phyloP scores from a whole-genome alignment of 306 rosid genomes.

The Bauhinia variegata region DNA sequence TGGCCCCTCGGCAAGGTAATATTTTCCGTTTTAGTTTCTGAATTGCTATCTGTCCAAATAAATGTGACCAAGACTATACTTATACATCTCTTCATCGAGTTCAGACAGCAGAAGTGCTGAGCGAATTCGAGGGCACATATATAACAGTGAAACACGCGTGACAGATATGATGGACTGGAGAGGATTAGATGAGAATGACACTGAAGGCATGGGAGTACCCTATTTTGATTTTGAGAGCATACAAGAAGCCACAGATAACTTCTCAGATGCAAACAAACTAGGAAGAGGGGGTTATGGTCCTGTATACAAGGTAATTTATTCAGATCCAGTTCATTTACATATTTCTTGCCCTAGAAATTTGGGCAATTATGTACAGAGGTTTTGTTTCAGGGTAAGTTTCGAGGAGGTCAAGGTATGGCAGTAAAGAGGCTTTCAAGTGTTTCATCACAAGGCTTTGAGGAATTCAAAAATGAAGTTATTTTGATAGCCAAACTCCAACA shows the following conservation, averaged over 20 bases:
- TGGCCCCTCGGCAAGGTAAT: slow-evolving; percentile 24
- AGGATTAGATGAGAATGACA: slow-evolving; percentile 41
- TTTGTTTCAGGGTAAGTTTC: slow-evolving; percentile 41
- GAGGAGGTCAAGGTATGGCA: slow-evolving; percentile 43
- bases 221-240: slow-evolving; percentile 39
- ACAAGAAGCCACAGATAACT: slow-evolving; percentile 47
- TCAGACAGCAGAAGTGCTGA: slow-evolving; percentile 27
- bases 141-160: slow-evolving; percentile 32
- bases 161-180: slow-evolving; percentile 35
- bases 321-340: not conserved
- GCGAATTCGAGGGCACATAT: slow-evolving; percentile 7
- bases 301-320: slow-evolving; percentile 50
- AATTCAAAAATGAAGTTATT: slow-evolving; percentile 52
- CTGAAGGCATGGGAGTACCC: slow-evolving; percentile 46
- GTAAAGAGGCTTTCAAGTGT: slow-evolving; percentile 55
- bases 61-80: not conserved
- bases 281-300: slow-evolving; percentile 71
- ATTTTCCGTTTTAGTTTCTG: slow-evolving; percentile 1
- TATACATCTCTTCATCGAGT: not conserved
- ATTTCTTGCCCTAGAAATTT: too few relatives aligned
- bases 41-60: not conserved
- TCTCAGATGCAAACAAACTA: slow-evolving; percentile 55
- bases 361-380: too few relatives aligned
- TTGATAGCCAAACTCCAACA: slow-evolving; percentile 59
- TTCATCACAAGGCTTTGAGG: slow-evolving; percentile 52